Evolutionary conservation across 116 monocot species (phyloP).

Genomic region (Trichopus zeylanicus): DNA sequence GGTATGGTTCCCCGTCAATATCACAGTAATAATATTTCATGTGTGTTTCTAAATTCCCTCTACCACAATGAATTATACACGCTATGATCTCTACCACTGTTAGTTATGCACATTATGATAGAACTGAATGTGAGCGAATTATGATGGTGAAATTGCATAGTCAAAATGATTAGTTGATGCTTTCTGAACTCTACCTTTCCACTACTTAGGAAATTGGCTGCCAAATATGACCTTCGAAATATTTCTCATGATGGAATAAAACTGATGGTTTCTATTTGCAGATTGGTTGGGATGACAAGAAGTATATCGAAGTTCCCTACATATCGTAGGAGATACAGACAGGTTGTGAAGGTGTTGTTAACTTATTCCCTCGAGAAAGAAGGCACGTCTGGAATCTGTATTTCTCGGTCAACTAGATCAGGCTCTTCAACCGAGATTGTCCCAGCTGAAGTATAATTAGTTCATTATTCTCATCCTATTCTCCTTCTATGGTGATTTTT

Average conservation of each 20-base stretch:
- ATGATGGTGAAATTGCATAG: no score
- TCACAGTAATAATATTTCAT: neutral
- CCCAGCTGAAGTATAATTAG: constrained; percentile 15
- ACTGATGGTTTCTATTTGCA: no score
- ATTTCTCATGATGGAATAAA: neutral
- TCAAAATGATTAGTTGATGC: no score
- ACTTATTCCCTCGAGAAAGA: constrained; percentile 32
- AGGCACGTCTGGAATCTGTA: neutral
- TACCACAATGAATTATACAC: no score
- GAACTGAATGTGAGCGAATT: no score
- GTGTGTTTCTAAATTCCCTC: neutral
- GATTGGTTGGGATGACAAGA: constrained; percentile 79
- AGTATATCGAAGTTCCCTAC: constrained; percentile 80
- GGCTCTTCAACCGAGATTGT: constrained; percentile 15
- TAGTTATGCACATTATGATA: no score
- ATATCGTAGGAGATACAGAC: constrained; percentile 68
- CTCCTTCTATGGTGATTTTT: no score
- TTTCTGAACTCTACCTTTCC: no score
- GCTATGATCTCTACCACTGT: neutral
- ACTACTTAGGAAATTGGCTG: neutral
- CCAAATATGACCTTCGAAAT: neutral
- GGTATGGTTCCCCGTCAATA: constrained; percentile 30
- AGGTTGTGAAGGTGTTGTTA: constrained; percentile 55
- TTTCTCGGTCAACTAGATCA: constrained; percentile 6
- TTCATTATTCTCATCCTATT: no score